Evolutionary conservation across 2,329 filamentous ascomycete genomes (phyloP).

Genomic region (Chaetomiaceae sp.): DNA sequence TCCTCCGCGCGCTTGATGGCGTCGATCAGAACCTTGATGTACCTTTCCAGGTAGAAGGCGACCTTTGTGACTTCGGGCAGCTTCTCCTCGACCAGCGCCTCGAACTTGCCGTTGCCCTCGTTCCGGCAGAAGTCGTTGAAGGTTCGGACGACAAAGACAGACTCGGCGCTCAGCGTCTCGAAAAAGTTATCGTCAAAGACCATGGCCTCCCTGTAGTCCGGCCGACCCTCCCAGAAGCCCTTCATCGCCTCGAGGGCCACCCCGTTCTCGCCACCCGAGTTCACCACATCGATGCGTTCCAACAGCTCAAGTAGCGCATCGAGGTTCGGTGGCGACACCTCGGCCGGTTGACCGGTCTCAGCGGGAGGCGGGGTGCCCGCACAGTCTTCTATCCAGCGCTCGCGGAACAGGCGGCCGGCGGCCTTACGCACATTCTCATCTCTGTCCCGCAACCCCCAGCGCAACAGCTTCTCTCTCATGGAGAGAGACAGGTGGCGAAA

Average conservation of each 20-base stretch:
- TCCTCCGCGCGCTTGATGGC: conserved; percentile 54
- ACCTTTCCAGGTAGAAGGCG: conserved; percentile 78
- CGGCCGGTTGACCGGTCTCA: conserved; percentile 51
- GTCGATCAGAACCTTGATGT: conserved; percentile 66
- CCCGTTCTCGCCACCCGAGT: conserved; percentile 83
- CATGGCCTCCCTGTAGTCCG: conserved; percentile 71
- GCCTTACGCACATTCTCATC: conserved; percentile 94
- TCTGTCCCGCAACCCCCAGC: conserved; percentile 90
- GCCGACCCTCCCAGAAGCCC: conserved; percentile 90
- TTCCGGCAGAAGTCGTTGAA: conserved; percentile 90
- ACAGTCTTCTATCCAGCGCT: conserved; percentile 97
- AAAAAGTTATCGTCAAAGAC: conserved; percentile 71
- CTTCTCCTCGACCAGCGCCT: conserved; percentile 80
- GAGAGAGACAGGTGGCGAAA: conserved; percentile 90
- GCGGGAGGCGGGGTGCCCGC: conserved; percentile 61
- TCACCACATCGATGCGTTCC: conserved; percentile 89
- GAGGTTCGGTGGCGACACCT: conserved; percentile 62
- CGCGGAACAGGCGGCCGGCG: conserved; percentile 81
- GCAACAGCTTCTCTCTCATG: conserved; percentile 90
- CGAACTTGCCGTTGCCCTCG: conserved; percentile 68
- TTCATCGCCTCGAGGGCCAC: conserved; percentile 92
- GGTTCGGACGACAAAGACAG: conserved; percentile 82
- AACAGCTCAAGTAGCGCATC: conserved; percentile 86
- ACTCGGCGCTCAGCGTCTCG: conserved; percentile 77
- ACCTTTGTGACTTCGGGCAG: conserved; percentile 91